Conservation (phyloP, 2,329 filamentous ascomycete genomes). For the Cladorrhinum sp. region DNA sequence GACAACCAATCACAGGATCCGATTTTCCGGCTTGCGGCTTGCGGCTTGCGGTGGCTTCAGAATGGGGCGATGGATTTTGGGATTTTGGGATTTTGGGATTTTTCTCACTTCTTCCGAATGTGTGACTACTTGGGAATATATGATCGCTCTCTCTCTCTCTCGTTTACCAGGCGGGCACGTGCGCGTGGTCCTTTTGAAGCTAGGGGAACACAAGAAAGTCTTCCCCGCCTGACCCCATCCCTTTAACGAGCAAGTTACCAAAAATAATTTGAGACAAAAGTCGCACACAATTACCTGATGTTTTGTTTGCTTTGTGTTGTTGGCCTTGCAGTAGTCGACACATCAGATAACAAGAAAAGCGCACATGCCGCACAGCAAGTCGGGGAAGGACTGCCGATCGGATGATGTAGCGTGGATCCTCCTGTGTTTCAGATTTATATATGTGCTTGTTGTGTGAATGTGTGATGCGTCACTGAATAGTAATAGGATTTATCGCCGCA, state of each 20-base stretch:
- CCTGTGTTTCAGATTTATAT: not conserved
- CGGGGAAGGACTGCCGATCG: not conserved
- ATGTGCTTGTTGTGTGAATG: not conserved
- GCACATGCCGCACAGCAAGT: too few species aligned
- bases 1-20: not conserved
- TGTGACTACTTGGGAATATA: too few species aligned
- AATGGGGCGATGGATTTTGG: not conserved
- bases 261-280: not conserved
- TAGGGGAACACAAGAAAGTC: not conserved
- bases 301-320: not conserved
- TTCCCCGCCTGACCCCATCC: not conserved
- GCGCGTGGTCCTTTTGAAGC: not conserved
- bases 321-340: not conserved
- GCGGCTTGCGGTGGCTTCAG: not conserved
- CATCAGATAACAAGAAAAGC: not conserved
- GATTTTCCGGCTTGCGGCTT: not conserved
- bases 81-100: too few species aligned
- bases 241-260: not conserved
- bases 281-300: not conserved
- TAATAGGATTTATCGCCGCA: not conserved
- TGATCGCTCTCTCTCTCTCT: too few species aligned
- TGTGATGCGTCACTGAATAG: not conserved
- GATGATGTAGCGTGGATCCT: not conserved
- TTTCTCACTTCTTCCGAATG: too few species aligned
- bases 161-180: too few species aligned